Evolutionary conservation across 495 filamentous ascomycete genomes (phyloP).

Genomic region (Mycothermus thermophilus): DNA sequence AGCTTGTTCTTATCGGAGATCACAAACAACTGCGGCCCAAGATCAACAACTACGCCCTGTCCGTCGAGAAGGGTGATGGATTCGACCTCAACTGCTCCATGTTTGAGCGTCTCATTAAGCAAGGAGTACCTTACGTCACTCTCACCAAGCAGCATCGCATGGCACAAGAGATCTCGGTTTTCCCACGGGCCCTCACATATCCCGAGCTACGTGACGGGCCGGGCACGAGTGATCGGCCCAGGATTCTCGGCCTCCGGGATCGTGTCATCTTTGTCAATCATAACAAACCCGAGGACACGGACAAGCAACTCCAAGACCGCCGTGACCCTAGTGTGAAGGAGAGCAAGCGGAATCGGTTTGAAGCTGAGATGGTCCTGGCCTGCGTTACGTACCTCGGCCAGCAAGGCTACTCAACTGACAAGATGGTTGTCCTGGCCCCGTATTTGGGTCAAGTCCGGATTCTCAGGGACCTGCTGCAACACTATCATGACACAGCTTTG

Average conservation of each 20-base stretch:
- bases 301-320: slow-evolving; percentile 32
- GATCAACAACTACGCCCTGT: slow-evolving; percentile 48
- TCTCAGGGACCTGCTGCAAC: slow-evolving; percentile 37
- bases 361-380: slow-evolving; percentile 53
- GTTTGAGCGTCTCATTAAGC: slow-evolving; percentile 54
- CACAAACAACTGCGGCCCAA: slow-evolving; percentile 67
- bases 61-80: slow-evolving; percentile 51
- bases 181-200: slow-evolving; percentile 49
- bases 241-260: slow-evolving; percentile 44
- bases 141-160: slow-evolving; percentile 56
- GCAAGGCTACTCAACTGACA: slow-evolving; percentile 56
- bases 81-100: slow-evolving; percentile 59
- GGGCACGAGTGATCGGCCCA: slow-evolving; percentile 35
- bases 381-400: slow-evolving; percentile 59
- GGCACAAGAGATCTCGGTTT: slow-evolving; percentile 51
- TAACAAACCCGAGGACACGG: slow-evolving; percentile 34
- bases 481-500: slow-evolving; percentile 42
- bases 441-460: slow-evolving; percentile 57
- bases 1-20: slow-evolving; percentile 63
- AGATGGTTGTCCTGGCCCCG: slow-evolving; percentile 59
- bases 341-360: slow-evolving; percentile 53
- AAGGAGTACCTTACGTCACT: slow-evolving; percentile 40
- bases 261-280: slow-evolving; percentile 58
- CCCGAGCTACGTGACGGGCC: slow-evolving; percentile 46
- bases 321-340: slow-evolving; percentile 34